Percentiles rank a stretch among this genome's conserved stretches.
Evolutionary conservation across 2,329 filamentous ascomycete species (phyloP).

Genomic region (Penicillium occitanis): DNA sequence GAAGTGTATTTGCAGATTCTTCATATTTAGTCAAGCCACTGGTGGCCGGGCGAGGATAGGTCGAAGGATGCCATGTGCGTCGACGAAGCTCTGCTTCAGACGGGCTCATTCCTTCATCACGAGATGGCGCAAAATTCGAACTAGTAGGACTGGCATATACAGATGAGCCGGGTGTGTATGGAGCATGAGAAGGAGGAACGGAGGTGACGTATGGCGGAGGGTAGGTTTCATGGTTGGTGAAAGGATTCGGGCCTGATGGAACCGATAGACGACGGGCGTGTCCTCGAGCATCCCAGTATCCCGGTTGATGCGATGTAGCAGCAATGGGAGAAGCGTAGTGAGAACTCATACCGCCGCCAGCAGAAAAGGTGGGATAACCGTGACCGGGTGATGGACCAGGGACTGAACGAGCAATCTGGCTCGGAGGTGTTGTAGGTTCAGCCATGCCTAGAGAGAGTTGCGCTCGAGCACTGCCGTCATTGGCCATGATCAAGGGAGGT

Average conservation of each 20-base stretch:
- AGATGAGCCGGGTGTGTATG: conserved; percentile 58
- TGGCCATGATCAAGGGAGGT: conserved; percentile 78
- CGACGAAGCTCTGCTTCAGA: conserved; percentile 76
- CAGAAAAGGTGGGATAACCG: conserved; percentile 78
- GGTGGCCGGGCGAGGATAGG: conserved; percentile 62
- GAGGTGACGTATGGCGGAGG: conserved; percentile 59
- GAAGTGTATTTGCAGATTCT: conserved; percentile 61
- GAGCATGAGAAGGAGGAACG: conserved; percentile 57
- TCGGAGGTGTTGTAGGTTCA: conserved; percentile 63
- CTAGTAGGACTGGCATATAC: conserved; percentile 67
- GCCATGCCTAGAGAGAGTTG: conserved; percentile 66
- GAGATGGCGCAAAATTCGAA: conserved; percentile 54
- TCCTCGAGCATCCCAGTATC: conserved; percentile 69
- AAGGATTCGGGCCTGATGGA: conserved; percentile 72
- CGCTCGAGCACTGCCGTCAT: conserved; percentile 61
- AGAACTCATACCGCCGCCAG: conserved; percentile 68
- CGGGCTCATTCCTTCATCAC: conserved; percentile 36
- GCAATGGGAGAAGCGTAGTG: conserved; percentile 76
- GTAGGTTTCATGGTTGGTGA: conserved; percentile 63
- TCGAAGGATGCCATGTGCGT: conserved; percentile 83
- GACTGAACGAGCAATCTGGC: conserved; percentile 61
- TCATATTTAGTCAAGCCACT: conserved; percentile 75
- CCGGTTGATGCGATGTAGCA: conserved; percentile 62
- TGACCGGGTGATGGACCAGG: conserved; percentile 66
- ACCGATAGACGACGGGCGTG: conserved; percentile 78